A percentile compares a stretch with the other conserved stretches of the same genome.
Evolutionary conservation across 805 yeast genomes (phyloP).

Genomic region (Candida silvatica): DNA sequence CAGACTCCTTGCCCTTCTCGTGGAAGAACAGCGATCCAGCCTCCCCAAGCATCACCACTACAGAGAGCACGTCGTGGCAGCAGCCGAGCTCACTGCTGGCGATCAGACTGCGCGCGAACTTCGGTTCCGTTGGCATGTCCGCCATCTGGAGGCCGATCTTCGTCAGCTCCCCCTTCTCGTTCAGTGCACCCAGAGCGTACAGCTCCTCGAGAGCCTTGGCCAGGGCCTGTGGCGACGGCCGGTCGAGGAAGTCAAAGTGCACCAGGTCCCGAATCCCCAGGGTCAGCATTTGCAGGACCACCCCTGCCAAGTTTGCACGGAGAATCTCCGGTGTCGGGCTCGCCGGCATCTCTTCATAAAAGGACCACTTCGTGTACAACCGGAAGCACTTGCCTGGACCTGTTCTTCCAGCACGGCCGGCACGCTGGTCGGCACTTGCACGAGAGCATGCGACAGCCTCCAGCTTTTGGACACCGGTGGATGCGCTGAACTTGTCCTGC

Average conservation of each 20-base stretch:
- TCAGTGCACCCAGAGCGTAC: slow-evolving; percentile 83
- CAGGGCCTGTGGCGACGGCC: slow-evolving; percentile 69
- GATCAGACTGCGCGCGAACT: slow-evolving; percentile 69
- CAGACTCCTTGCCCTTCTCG: slow-evolving; percentile 50
- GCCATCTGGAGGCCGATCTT: slow-evolving; percentile 78
- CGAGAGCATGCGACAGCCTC: slow-evolving; percentile 94
- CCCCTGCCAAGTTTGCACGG: slow-evolving; percentile 70
- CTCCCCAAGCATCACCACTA: slow-evolving; percentile 80
- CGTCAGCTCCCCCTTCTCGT: slow-evolving; percentile 71
- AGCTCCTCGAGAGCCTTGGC: slow-evolving; percentile 70
- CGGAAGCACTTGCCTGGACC: slow-evolving; percentile 96
- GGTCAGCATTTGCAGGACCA: slow-evolving; percentile 68
- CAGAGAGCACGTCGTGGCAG: slow-evolving; percentile 57
- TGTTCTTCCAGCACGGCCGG: slow-evolving; percentile 99
- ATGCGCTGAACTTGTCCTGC: slow-evolving; percentile 93
- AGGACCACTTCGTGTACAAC: slow-evolving; percentile 78
- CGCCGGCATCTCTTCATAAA: slow-evolving; percentile 62
- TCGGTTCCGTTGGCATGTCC: slow-evolving; percentile 87
- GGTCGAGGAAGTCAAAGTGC: slow-evolving; percentile 84
- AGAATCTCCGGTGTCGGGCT: slow-evolving; percentile 91
- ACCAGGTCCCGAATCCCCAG: slow-evolving; percentile 79
- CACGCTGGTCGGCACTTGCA: slow-evolving; percentile 97
- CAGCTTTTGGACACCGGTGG: slow-evolving; percentile 90
- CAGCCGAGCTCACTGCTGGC: slow-evolving; percentile 55
- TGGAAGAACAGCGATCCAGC: slow-evolving; percentile 61